Conservation (phyloP, 176 grass and related monocot genomes). For the Oryza coarctata region DNA sequence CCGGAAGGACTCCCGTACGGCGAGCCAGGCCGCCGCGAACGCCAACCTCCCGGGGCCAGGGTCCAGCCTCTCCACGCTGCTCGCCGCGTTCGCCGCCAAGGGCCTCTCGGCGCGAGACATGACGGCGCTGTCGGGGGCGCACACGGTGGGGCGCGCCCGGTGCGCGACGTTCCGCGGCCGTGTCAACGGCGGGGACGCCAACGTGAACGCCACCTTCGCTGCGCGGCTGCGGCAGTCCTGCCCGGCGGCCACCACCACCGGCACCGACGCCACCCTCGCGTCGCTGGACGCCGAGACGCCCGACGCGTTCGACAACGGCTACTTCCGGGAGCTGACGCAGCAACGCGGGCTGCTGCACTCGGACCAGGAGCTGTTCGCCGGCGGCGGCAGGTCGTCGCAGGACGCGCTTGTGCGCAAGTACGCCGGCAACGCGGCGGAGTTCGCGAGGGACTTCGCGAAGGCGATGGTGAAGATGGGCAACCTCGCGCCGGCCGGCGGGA, state of each 20-base stretch:
- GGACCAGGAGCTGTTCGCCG: conserved; percentile 75
- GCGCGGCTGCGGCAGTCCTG: conserved; percentile 13
- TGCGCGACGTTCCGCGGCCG: conserved; percentile 47
- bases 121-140: conserved; percentile 61
- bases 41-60: conserved; percentile 26
- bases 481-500: conserved; percentile 51
- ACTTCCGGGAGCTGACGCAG: conserved; percentile 47
- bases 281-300: conserved; percentile 46
- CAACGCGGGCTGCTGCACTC: conserved; percentile 61
- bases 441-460: conserved; percentile 50
- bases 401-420: conserved; percentile 49
- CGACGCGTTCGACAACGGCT: conserved; percentile 48
- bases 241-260: neutral
- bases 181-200: conserved; percentile 18
- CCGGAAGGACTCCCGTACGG: conserved; percentile 33
- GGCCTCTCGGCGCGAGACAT: conserved; percentile 52
- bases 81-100: conserved; percentile 44
- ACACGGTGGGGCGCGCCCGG: conserved; percentile 52
- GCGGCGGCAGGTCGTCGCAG: conserved; percentile 14
- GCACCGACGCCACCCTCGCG: conserved; percentile 23
- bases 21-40: conserved; percentile 33
- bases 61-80: conserved; percentile 36
- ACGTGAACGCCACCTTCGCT: conserved; percentile 46
- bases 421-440: conserved; percentile 35
- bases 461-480: conserved; percentile 67